Evolutionary conservation across 2,329 filamentous ascomycete genomes (phyloP).

Genomic region (Epichloe brachyelytri): DNA sequence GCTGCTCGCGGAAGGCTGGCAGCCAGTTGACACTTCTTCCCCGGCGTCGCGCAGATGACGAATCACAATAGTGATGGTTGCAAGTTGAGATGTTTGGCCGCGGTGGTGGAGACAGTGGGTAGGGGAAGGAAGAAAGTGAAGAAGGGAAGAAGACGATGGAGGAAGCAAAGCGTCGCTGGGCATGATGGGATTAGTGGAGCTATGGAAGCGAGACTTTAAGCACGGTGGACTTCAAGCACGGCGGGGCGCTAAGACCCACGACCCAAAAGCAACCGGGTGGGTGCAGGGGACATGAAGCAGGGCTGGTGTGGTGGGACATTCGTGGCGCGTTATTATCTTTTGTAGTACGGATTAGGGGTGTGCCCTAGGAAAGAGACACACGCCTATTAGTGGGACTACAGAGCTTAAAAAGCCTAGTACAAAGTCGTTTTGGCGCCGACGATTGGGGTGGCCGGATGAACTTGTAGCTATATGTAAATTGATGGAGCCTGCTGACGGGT

Average conservation of each 20-base stretch:
- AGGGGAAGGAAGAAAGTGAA: slow-evolving; percentile 13
- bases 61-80: slow-evolving; percentile 7
- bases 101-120: slow-evolving; percentile 17
- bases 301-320: no score
- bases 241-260: slow-evolving; percentile 6
- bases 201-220: slow-evolving; percentile 9
- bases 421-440: no score
- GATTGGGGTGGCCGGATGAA: no score
- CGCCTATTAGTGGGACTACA: no score
- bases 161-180: slow-evolving; percentile 10
- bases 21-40: not conserved
- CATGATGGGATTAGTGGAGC: slow-evolving; percentile 14
- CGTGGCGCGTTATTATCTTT: no score
- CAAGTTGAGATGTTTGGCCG: slow-evolving; percentile 8
- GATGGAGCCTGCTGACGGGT: no score
- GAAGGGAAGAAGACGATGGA: slow-evolving; percentile 15
- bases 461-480: no score
- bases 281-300: slow-evolving; percentile 5
- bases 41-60: slow-evolving; percentile 1
- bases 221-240: not conserved
- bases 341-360: no score
- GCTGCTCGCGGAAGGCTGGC: not conserved
- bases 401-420: no score
- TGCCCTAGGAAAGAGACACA: no score
- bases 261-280: slow-evolving; percentile 6